Conservation (phyloP, 352 stramenopile genomes). For the Phytophthora citrophthora region DNA sequence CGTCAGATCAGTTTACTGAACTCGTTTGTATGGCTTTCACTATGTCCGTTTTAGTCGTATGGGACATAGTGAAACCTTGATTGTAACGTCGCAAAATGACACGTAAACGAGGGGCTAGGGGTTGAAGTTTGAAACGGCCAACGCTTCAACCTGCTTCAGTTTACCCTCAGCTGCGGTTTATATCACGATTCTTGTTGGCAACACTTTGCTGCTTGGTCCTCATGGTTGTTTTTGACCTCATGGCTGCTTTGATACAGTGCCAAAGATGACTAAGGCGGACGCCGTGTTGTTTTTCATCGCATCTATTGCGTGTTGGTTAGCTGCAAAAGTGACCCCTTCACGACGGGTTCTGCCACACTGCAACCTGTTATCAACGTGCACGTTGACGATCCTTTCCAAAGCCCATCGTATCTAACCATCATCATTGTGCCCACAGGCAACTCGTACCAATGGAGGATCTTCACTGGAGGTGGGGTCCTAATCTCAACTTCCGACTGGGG, state of each 20-base stretch:
- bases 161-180: not conserved
- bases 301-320: not conserved
- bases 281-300: not conserved
- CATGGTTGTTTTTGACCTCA: not conserved
- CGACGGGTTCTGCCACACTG: not conserved
- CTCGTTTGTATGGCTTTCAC: conserved; percentile 24
- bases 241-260: not conserved
- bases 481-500: too few species aligned
- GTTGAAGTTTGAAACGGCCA: conserved; percentile 27
- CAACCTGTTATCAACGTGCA: not conserved
- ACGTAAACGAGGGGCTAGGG: conserved; percentile 33
- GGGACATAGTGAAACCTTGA: not conserved
- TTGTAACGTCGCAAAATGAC: conserved; percentile 4
- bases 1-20: conserved; percentile 30
- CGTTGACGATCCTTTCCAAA: conserved; percentile 1
- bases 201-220: not conserved
- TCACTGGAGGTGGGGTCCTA: too few species aligned
- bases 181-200: not conserved
- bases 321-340: not conserved
- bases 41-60: conserved; percentile 11
- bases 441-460: too few species aligned
- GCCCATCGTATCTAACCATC: conserved; percentile 1
- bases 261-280: conserved; percentile 1
- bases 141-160: conserved; percentile 26
- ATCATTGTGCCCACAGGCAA: not conserved